Evolutionary conservation across 164 flowering plant species (phyloP).

Genomic region (Nelumbo lutea): DNA sequence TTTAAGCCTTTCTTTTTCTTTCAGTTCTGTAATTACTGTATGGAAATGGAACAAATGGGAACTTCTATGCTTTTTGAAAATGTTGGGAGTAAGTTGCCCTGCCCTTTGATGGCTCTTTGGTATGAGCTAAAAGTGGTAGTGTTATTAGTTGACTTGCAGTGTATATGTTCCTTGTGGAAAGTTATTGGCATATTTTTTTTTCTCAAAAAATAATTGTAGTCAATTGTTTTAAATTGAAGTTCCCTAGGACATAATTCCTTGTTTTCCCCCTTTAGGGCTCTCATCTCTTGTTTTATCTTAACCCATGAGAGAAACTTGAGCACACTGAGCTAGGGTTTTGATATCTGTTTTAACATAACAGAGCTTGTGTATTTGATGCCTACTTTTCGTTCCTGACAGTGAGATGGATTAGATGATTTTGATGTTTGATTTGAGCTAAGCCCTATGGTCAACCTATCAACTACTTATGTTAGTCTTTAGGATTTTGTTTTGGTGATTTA

Average conservation of each 20-base stretch:
- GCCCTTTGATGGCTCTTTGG: conserved; percentile 12
- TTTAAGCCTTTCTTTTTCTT: conserved; percentile 15
- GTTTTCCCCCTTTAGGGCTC: background rate
- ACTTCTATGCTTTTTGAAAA: conserved; percentile 22
- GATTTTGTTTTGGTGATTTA: background rate
- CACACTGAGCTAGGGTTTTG: too few species aligned
- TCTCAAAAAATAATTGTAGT: background rate
- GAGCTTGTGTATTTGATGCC: too few species aligned
- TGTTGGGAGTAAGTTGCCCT: conserved; percentile 16
- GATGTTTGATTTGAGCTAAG: background rate
- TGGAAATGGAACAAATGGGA: conserved; percentile 7
- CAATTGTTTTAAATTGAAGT: too few species aligned
- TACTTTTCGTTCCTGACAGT: too few species aligned
- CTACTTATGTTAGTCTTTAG: background rate
- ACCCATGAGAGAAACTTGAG: background rate
- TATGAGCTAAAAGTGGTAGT: conserved; percentile 13
- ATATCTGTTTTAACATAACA: too few species aligned
- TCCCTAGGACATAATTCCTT: too few species aligned
- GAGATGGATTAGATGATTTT: background rate
- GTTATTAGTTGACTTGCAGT: background rate
- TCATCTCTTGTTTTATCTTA: background rate
- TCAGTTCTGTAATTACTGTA: conserved; percentile 18
- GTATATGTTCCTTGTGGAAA: too few species aligned
- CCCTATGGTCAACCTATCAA: background rate
- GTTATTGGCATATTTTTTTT: background rate